Conservation (phyloP, 2,329 filamentous ascomycete species). For the Colletotrichum trifolii region DNA sequence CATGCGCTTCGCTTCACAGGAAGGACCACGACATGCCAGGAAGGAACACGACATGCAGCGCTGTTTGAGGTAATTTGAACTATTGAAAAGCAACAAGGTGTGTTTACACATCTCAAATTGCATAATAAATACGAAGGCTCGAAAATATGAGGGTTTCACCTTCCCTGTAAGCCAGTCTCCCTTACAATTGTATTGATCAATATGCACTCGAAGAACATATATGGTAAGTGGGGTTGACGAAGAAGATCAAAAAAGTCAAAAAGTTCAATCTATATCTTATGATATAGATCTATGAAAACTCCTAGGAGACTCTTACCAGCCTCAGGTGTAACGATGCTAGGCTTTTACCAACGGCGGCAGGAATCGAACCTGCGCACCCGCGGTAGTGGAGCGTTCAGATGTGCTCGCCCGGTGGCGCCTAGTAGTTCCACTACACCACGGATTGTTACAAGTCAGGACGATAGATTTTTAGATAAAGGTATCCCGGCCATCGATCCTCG, state of each 20-base stretch:
- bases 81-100: too few species aligned
- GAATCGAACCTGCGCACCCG: slow-evolving; percentile 21
- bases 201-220: too few species aligned
- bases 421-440: slow-evolving; percentile 7
- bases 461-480: background rate
- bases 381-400: slow-evolving; percentile 10
- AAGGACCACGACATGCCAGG: background rate
- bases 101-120: too few species aligned
- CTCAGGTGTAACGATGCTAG: slow-evolving; percentile 23
- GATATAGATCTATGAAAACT: slow-evolving; percentile 12
- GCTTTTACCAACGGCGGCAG: slow-evolving; percentile 7
- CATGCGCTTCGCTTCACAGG: too few species aligned
- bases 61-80: too few species aligned
- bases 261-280: background rate
- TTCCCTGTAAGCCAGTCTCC: too few species aligned
- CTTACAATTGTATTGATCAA: too few species aligned
- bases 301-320: slow-evolving; percentile 22
- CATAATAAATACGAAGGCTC: too few species aligned
- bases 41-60: background rate
- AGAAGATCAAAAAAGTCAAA: background rate
- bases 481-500: background rate
- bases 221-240: background rate
- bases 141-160: too few species aligned
- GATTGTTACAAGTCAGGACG: background rate
- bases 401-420: background rate